These are phyloP conservation scores for Solanum pimpinellifolium DNA, from an alignment of 257 asterid species.

Conservation along the genomic window DNA sequence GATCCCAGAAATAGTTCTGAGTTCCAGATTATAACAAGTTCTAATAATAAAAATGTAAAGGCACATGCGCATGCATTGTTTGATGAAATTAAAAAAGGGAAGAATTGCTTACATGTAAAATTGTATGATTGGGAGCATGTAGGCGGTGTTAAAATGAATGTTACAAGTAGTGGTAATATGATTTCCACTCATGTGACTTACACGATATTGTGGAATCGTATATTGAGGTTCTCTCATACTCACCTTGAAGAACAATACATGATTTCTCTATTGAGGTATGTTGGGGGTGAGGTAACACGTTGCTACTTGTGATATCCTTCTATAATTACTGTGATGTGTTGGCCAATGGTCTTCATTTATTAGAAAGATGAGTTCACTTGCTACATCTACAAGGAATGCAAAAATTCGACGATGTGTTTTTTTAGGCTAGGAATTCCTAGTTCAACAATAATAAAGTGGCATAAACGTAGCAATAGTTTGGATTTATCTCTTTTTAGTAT, in stretches of 20 bases:
- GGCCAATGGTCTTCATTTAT: not conserved
- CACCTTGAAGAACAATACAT: not conserved
- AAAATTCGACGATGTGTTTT: not conserved
- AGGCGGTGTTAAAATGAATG: not conserved
- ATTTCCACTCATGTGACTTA: not conserved
- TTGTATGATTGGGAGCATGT: not conserved
- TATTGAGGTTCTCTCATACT: not conserved
- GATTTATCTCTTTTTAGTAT: not conserved
- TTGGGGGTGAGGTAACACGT: not conserved
- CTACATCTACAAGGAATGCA: not conserved
- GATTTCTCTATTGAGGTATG: not conserved
- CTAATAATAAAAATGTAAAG: too few relatives aligned
- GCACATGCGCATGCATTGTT: too few relatives aligned
- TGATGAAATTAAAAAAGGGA: too few relatives aligned
- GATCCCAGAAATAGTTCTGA: too few relatives aligned
- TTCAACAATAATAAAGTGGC: not conserved
- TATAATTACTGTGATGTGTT: not conserved
- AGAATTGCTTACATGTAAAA: not conserved
- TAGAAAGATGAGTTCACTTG: not conserved
- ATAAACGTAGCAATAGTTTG: not conserved
- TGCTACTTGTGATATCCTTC: not conserved
- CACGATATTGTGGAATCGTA: not conserved
- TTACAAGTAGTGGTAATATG: not conserved
- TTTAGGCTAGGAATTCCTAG: not conserved
- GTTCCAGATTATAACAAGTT: too few relatives aligned